Conservation (phyloP, 306 rosid genomes). For the Canavalia ensiformis region DNA sequence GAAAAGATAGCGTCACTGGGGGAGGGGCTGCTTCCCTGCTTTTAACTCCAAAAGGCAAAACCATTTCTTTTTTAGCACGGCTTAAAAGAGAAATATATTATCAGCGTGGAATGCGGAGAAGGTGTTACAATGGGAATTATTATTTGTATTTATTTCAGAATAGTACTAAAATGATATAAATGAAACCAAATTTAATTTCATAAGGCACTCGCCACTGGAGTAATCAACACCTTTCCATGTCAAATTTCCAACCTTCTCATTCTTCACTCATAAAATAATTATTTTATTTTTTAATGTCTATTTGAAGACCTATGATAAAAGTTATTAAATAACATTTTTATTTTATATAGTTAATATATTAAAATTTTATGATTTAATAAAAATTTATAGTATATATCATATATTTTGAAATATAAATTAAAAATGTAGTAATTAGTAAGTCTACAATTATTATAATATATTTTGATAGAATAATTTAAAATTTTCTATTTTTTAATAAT, state of each 20-base stretch:
- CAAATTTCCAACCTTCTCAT: neutral
- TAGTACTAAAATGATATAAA: constrained; percentile 1
- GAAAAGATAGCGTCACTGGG: constrained; percentile 18
- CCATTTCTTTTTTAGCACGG: constrained; percentile 2
- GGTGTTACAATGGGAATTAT: neutral
- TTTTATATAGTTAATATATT: no score
- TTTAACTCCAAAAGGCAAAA: constrained; percentile 43
- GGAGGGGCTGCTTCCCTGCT: neutral
- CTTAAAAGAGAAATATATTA: constrained; percentile 9
- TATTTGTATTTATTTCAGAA: constrained; percentile 2
- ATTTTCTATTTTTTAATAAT: no score
- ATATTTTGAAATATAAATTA: no score
- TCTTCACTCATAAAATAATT: neutral
- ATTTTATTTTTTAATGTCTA: no score
- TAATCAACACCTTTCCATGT: constrained; percentile 33
- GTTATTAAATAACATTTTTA: no score
- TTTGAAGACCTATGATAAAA: no score
- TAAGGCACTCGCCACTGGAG: constrained; percentile 44
- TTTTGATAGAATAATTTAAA: no score
- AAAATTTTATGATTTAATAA: no score
- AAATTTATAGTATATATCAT: no score
- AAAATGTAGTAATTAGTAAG: no score
- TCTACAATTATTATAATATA: no score
- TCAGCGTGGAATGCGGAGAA: constrained; percentile 43
- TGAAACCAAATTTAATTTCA: constrained; percentile 16